Evolutionary conservation across 495 filamentous ascomycete genomes (phyloP).

Genomic region (Opeltia flavorubescens): DNA sequence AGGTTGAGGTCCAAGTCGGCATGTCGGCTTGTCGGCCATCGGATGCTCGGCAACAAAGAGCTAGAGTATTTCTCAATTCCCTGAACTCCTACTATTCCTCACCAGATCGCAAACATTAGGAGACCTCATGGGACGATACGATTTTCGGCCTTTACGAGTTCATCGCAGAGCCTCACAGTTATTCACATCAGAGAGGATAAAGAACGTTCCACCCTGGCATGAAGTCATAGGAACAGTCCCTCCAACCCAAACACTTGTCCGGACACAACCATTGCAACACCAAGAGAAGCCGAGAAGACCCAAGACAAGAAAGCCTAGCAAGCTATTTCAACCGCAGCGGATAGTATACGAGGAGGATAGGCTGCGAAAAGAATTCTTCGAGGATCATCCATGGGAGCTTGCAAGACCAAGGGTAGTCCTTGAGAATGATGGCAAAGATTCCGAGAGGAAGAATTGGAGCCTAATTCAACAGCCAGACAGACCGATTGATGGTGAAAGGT

Average conservation of each 20-base stretch:
- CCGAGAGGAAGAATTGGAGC: constrained; percentile 61
- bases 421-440: constrained; percentile 76
- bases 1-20: too few species aligned
- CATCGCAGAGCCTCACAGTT: constrained; percentile 48
- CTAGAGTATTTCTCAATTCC: background rate
- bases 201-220: constrained; percentile 58
- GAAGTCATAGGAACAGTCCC: constrained; percentile 58
- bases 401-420: constrained; percentile 74
- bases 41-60: too few species aligned
- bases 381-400: constrained; percentile 94
- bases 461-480: constrained; percentile 64
- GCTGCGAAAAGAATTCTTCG: constrained; percentile 68
- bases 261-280: constrained; percentile 51
- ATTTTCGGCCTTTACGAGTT: constrained; percentile 61
- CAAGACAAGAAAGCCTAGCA: constrained; percentile 49
- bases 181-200: constrained; percentile 35
- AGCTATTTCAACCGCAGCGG: constrained; percentile 62
- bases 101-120: too few species aligned
- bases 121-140: constrained; percentile 47
- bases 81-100: background rate
- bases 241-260: constrained; percentile 62
- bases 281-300: constrained; percentile 38
- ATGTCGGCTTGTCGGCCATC: too few species aligned
- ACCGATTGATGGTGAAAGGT: constrained; percentile 49
- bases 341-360: constrained; percentile 78